phyloP scores from a whole-genome alignment of 2,329 filamentous ascomycete species.

The Magnaporthales sp. region DNA sequence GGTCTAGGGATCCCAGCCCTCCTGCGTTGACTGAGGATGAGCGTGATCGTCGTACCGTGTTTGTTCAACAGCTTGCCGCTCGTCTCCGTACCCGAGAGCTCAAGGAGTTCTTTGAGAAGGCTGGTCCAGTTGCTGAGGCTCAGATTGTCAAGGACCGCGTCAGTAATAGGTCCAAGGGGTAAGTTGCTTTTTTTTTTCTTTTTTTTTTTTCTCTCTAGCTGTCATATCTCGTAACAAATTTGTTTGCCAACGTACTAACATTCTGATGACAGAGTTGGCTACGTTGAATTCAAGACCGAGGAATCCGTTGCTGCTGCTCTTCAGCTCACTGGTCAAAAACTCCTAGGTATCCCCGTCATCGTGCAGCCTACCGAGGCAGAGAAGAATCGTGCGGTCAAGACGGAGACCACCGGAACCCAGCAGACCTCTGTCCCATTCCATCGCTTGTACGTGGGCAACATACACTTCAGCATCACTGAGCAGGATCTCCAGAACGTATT shows the following conservation, averaged over 20 bases:
- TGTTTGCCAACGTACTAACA: slow-evolving; percentile 22
- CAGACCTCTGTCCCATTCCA: slow-evolving; percentile 90
- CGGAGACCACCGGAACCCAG: slow-evolving; percentile 57
- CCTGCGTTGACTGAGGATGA: slow-evolving; percentile 77
- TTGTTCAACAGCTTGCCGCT: slow-evolving; percentile 95
- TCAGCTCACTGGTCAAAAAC: slow-evolving; percentile 96
- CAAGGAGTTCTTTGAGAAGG: slow-evolving; percentile 90
- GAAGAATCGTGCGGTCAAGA: slow-evolving; percentile 95
- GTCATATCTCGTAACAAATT: slow-evolving; percentile 13
- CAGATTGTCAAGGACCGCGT: slow-evolving; percentile 98
- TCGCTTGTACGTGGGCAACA: slow-evolving; percentile 96
- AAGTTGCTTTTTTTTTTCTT: no score
- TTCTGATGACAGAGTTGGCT: slow-evolving; percentile 66
- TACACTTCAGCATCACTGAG: slow-evolving; percentile 98
- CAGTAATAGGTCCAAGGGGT: slow-evolving; percentile 96
- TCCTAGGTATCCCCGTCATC: slow-evolving; percentile 97
- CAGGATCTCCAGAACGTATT: slow-evolving; percentile 93
- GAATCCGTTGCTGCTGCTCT: slow-evolving; percentile 88
- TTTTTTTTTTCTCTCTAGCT: no score
- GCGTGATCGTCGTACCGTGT: slow-evolving; percentile 91
- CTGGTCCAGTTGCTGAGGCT: slow-evolving; percentile 89
- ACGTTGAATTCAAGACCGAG: slow-evolving; percentile 97
- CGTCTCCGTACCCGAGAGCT: slow-evolving; percentile 87
- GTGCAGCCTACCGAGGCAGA: slow-evolving; percentile 97
- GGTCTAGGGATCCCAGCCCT: slow-evolving; percentile 50